Percentiles rank a stretch among this genome's conserved stretches.
Conservation (phyloP, 1,284 basidiomycete genomes). For the Schizopora paradoxa region DNA sequence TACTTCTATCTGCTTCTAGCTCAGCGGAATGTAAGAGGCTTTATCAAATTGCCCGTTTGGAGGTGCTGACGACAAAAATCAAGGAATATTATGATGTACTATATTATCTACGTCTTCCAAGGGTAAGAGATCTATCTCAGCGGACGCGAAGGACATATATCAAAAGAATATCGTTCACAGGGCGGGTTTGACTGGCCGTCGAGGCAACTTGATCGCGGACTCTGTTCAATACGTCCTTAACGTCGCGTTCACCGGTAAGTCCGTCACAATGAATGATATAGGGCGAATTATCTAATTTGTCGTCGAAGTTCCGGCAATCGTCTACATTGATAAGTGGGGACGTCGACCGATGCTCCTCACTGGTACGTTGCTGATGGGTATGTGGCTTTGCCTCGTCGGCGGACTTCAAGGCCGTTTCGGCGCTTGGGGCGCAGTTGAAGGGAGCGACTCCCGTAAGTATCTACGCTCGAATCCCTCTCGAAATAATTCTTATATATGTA, state of each 20-base stretch:
- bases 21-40: no score
- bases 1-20: no score
- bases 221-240: constrained; percentile 78
- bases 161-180: no score
- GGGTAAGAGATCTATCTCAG: no score
- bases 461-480: not conserved
- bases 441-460: constrained; percentile 24
- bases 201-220: constrained; percentile 69
- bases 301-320: constrained; percentile 54
- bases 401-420: constrained; percentile 67
- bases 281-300: not conserved
- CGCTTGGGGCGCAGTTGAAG: constrained; percentile 47
- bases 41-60: no score
- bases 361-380: constrained; percentile 65
- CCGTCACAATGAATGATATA: not conserved
- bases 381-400: constrained; percentile 73
- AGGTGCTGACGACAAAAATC: no score
- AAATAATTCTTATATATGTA: constrained; percentile 12
- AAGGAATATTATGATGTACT: constrained; percentile 73
- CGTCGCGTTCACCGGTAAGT: constrained; percentile 48
- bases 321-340: constrained; percentile 76
- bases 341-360: constrained; percentile 69
- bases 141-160: no score
- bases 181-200: constrained; percentile 66
- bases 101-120: constrained; percentile 75